Conservation (phyloP, 192 early-diverging fungal species). For the Anaeromyces robustus region DNA sequence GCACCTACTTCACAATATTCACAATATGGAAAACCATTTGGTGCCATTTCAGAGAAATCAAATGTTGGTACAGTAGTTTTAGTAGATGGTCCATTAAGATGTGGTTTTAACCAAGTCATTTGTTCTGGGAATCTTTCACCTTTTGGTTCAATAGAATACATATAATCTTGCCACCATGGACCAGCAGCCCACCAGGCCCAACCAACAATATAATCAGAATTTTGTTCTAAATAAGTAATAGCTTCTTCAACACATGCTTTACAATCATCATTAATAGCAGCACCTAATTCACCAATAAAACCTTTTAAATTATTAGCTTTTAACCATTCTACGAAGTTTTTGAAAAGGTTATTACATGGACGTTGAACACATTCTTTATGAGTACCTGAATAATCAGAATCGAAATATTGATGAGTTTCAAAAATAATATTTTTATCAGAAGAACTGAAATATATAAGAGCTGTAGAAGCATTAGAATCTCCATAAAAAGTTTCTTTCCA, state of each 20-base stretch:
- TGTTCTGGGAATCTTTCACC: not conserved
- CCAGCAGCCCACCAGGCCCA: constrained; percentile 12
- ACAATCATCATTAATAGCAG: constrained; percentile 3
- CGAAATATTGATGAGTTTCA: constrained; percentile 17
- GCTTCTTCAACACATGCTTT: not conserved
- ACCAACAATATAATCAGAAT: constrained; percentile 5
- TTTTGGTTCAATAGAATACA: not conserved
- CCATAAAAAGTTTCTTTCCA: constrained; percentile 1
- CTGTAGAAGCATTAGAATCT: constrained; percentile 7
- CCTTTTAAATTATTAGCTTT: constrained; percentile 6
- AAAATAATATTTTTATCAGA: constrained; percentile 14
- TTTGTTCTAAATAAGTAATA: constrained; percentile 2
- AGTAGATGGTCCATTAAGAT: not conserved
- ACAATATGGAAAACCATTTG: not conserved
- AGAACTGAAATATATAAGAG: constrained; percentile 5
- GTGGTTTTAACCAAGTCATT: not conserved
- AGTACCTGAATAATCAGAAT: constrained; percentile 4
- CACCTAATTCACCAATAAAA: constrained; percentile 14
- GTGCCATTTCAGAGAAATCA: not conserved
- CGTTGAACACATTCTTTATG: constrained; percentile 6
- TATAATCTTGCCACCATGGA: constrained; percentile 2
- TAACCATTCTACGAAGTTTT: constrained; percentile 7
- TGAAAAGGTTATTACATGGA: not conserved
- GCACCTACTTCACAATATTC: not conserved
- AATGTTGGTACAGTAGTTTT: not conserved